phyloP scores from a whole-genome alignment of 345 rosid species.

The Salix exigua region DNA sequence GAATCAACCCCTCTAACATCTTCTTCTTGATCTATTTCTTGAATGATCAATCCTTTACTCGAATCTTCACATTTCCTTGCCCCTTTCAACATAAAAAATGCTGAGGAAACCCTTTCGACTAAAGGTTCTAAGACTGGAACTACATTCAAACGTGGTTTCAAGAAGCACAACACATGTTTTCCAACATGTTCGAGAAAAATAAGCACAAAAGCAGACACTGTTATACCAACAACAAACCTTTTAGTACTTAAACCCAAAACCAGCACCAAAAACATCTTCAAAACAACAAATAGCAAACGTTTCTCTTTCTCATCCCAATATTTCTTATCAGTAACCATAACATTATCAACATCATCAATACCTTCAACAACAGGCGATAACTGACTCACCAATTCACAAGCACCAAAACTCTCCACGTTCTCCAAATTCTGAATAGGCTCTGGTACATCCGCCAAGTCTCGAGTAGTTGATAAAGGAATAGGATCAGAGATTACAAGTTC shows the following conservation, averaged over 20 bases:
- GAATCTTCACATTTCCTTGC: neutral
- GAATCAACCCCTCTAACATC: neutral
- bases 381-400: neutral
- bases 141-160: slow-evolving; percentile 26
- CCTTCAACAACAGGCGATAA: neutral
- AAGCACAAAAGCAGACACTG: slow-evolving; percentile 56
- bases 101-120: slow-evolving; percentile 10
- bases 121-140: slow-evolving; percentile 9
- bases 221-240: slow-evolving; percentile 50
- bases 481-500: slow-evolving; percentile 23
- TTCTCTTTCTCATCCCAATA: slow-evolving; percentile 18
- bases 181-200: slow-evolving; percentile 45
- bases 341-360: neutral
- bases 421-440: neutral
- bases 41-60: neutral
- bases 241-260: slow-evolving; percentile 54
- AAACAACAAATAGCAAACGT: slow-evolving; percentile 25
- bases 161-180: slow-evolving; percentile 17
- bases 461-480: neutral
- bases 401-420: neutral
- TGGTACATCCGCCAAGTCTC: neutral
- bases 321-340: neutral
- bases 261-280: slow-evolving; percentile 46
- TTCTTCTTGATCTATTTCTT: neutral
- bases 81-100: neutral